phyloP scores from a whole-genome alignment of 257 asterid genomes.

The Thymus mandschuricus region DNA sequence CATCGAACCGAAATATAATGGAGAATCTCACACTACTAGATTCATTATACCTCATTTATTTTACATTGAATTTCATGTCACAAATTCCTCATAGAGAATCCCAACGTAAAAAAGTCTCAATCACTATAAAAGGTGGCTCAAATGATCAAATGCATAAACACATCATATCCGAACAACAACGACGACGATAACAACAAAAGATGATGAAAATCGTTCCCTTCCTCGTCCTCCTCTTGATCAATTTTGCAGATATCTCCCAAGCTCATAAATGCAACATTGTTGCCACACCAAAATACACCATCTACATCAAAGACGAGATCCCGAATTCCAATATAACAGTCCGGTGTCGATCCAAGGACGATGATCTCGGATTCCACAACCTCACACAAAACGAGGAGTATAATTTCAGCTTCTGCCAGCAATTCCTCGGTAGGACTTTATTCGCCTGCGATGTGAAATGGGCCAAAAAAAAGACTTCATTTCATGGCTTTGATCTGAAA shows the following conservation, averaged over 20 bases:
- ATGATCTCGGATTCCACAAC: background rate
- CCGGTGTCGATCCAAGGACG: background rate
- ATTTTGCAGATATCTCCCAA: background rate
- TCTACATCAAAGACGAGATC: background rate
- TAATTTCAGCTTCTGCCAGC: background rate
- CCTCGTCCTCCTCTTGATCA: background rate
- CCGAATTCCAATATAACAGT: background rate
- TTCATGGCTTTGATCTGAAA: background rate
- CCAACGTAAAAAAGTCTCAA: no score
- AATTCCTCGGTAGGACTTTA: background rate
- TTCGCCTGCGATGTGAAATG: background rate
- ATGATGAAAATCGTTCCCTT: background rate
- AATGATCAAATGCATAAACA: no score
- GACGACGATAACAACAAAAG: background rate
- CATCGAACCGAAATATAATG: no score
- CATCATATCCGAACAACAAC: background rate
- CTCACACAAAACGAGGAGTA: background rate
- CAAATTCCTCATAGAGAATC: no score
- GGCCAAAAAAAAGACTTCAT: background rate
- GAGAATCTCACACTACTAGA: no score
- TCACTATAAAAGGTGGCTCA: background rate
- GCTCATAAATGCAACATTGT: background rate
- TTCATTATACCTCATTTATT: no score
- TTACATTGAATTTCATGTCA: no score
- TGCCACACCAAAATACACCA: background rate